Percentiles rank a stretch among this genome's conserved stretches.
phyloP scores from a whole-genome alignment of 495 filamentous ascomycete genomes.

The Hypoxylon perforatum region DNA sequence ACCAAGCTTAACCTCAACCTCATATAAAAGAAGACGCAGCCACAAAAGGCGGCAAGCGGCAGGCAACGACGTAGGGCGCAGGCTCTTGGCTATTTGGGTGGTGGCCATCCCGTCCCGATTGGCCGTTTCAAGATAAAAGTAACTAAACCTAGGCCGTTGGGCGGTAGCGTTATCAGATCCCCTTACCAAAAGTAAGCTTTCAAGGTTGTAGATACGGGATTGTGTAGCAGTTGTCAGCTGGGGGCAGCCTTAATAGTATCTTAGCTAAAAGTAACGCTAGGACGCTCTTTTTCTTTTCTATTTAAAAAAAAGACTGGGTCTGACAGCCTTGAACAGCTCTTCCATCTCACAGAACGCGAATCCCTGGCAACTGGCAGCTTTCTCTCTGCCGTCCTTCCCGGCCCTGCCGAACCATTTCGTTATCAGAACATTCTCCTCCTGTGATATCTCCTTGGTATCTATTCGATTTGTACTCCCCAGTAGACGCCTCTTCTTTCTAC shows the following conservation, averaged over 20 bases:
- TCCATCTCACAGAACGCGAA: slow-evolving; percentile 10
- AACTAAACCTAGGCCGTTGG: too few relatives aligned
- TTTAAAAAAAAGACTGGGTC: slow-evolving; percentile 21
- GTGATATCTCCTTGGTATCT: slow-evolving; percentile 9
- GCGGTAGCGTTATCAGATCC: slow-evolving; percentile 14
- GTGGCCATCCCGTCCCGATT: slow-evolving; percentile 16
- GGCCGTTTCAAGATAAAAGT: slow-evolving; percentile 10
- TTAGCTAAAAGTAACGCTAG: background rate
- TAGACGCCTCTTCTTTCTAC: slow-evolving; percentile 21
- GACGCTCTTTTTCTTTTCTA: slow-evolving; percentile 1
- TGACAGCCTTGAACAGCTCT: slow-evolving; percentile 33
- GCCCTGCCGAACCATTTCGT: slow-evolving; percentile 30
- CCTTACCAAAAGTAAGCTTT: too few relatives aligned
- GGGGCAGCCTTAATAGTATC: slow-evolving; percentile 35
- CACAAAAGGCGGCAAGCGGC: background rate
- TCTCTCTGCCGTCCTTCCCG: slow-evolving; percentile 36
- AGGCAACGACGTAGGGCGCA: slow-evolving; percentile 8
- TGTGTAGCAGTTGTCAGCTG: too few relatives aligned
- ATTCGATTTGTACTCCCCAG: background rate
- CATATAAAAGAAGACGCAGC: slow-evolving; percentile 11
- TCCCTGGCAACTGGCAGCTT: slow-evolving; percentile 25
- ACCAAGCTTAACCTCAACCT: background rate
- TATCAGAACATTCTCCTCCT: slow-evolving; percentile 27
- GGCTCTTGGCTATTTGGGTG: too few relatives aligned
- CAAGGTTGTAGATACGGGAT: too few relatives aligned